Evolutionary conservation across 2,329 filamentous ascomycete species (phyloP).

Genomic region (Aspergillus sp.): DNA sequence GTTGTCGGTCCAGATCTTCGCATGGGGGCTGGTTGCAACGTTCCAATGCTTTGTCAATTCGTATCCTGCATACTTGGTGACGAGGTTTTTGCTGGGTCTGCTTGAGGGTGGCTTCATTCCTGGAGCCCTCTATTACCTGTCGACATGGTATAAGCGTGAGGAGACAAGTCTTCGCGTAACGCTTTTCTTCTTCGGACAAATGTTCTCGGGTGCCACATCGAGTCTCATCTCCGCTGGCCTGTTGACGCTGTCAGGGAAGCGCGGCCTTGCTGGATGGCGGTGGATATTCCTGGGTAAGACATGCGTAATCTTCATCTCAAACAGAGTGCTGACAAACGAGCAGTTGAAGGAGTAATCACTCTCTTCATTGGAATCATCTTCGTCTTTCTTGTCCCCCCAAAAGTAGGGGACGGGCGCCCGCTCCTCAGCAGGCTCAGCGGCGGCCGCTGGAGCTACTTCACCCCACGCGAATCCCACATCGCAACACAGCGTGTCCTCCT

Average conservation of each 20-base stretch:
- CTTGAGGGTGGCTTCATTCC: constrained; percentile 63
- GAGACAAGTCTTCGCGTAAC: constrained; percentile 59
- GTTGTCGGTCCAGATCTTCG: constrained; percentile 59
- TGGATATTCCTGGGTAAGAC: constrained; percentile 55
- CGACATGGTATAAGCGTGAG: constrained; percentile 59
- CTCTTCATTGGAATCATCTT: constrained; percentile 48
- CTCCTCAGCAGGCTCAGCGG: constrained; percentile 40
- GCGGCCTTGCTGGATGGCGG: constrained; percentile 58
- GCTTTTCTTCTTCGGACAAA: constrained; percentile 62
- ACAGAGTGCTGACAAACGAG: not conserved
- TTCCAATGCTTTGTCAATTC: constrained; percentile 59
- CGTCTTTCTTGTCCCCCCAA: constrained; percentile 46
- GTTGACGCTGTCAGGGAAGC: constrained; percentile 55
- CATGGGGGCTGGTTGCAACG: constrained; percentile 59
- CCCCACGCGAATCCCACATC: constrained; percentile 49
- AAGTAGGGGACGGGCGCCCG: constrained; percentile 41
- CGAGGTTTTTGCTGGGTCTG: constrained; percentile 58
- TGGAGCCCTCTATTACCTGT: constrained; percentile 51
- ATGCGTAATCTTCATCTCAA: not conserved
- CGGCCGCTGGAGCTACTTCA: constrained; percentile 50
- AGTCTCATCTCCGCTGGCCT: constrained; percentile 45
- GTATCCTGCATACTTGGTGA: constrained; percentile 54
- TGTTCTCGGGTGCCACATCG: constrained; percentile 53
- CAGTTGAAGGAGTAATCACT: constrained; percentile 59
- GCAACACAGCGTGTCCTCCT: constrained; percentile 47